Evolutionary conservation across 2,329 filamentous ascomycete genomes (phyloP).

Genomic region (Apiospora pterosperma): DNA sequence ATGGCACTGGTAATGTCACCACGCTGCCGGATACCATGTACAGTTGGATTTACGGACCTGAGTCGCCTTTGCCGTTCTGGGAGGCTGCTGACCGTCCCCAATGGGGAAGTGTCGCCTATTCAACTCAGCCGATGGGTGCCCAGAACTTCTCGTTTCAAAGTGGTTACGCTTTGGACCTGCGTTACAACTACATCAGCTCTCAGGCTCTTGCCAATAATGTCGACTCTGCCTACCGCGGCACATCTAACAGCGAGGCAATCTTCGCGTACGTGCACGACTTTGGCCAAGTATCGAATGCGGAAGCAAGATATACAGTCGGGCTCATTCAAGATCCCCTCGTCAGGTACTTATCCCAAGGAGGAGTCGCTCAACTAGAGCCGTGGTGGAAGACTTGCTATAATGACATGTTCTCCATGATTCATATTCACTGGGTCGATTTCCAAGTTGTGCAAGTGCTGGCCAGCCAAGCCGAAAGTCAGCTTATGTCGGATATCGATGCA

Average conservation of each 20-base stretch:
- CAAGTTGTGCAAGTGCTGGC: conserved; percentile 55
- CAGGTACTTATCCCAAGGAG: conserved; percentile 65
- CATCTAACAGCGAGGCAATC: background rate
- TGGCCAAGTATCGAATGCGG: conserved; percentile 33
- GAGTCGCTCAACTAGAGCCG: conserved; percentile 65
- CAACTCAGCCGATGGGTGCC: conserved; percentile 40
- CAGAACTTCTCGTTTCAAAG: conserved; percentile 18
- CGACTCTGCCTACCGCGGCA: conserved; percentile 56
- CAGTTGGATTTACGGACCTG: conserved; percentile 57
- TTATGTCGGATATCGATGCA: conserved; percentile 61
- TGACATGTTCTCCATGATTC: conserved; percentile 53
- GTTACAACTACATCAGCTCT: conserved; percentile 58
- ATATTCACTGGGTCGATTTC: conserved; percentile 68
- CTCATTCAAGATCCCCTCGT: conserved; percentile 68
- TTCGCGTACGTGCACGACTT: conserved; percentile 35
- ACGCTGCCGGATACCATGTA: conserved; percentile 67
- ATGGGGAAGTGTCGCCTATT: conserved; percentile 65
- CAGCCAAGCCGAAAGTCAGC: conserved; percentile 60
- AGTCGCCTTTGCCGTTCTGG: conserved; percentile 71
- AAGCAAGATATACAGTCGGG: conserved; percentile 64
- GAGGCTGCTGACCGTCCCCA: conserved; percentile 56
- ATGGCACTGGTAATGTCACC: conserved; percentile 34
- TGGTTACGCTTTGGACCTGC: conserved; percentile 33
- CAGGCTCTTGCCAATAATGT: conserved; percentile 57
- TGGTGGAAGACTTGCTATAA: conserved; percentile 69